phyloP scores from a whole-genome alignment of 1,284 basidiomycete species.

The Apiotrichum sp. region DNA sequence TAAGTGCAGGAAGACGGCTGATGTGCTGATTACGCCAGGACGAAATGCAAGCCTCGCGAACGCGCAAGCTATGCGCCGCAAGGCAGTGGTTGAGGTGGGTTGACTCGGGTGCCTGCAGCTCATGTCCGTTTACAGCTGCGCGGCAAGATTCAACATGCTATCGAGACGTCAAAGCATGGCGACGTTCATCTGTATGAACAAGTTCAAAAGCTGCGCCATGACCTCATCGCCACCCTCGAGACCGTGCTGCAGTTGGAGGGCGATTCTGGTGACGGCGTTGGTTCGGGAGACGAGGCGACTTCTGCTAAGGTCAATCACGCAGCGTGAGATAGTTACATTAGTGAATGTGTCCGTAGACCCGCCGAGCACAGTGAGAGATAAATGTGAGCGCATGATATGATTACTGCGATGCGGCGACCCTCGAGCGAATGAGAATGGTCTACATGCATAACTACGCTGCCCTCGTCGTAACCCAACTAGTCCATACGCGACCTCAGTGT shows the following conservation, averaged over 20 bases:
- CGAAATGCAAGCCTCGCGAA: conserved; percentile 12
- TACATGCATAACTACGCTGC: conserved; percentile 15
- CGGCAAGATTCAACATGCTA: conserved; percentile 10
- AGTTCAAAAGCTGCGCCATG: conserved; percentile 3
- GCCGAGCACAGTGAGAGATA: too few species aligned
- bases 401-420: too few species aligned
- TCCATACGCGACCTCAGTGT: conserved; percentile 88
- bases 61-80: conserved; percentile 12
- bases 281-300: neutral
- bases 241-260: neutral
- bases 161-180: conserved; percentile 3
- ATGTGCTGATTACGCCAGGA: neutral
- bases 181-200: conserved; percentile 1
- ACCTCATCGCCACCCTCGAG: conserved; percentile 3
- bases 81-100: conserved; percentile 16
- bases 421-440: conserved; percentile 1
- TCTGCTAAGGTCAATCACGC: neutral
- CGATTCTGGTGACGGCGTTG: neutral
- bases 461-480: conserved; percentile 44
- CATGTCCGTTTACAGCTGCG: conserved; percentile 8
- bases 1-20: neutral
- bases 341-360: too few species aligned
- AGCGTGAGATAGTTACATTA: too few species aligned
- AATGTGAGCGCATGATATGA: too few species aligned
- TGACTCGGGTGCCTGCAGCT: too few species aligned